Evolutionary conservation across 805 yeast genomes (phyloP), one percentile per base, ranked within the genome.

Genomic region (Saturnispora sanitii): DNA sequence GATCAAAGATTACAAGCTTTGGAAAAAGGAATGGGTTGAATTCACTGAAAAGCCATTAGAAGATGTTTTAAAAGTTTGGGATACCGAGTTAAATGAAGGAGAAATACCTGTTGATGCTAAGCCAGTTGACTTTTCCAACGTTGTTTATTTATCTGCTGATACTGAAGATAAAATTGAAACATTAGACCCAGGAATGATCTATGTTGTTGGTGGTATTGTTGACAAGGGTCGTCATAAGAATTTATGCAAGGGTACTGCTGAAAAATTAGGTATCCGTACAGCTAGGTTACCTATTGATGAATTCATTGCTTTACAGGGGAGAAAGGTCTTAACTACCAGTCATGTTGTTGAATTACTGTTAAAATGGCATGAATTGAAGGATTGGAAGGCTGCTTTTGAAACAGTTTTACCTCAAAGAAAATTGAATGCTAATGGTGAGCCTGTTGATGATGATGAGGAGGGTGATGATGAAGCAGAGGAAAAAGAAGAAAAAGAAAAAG

Each of bases 121-220:
- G 6, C 9, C 26, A 23, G 26, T 23, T 11, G 30, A 27, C 47
- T 44, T 62, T 34, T 50, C 63, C 2, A 70, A 71, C 28, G 66
- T 64, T 31, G 70, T 85, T 0, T 90, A 92, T 53, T 62, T 90
- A 28, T 79, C 94, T 1, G 94, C 96, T 0, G 98, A 90, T 52
- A 80, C 96, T 0, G 82, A 79, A 7, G 82, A 80, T 6, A 74
- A 67, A 18, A 52, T 92, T 27, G 75, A 71, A 9, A 73, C 66
- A 20, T 64, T 90, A 40, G 77, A 79, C 45, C 74, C 77, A 4
- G 83, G 80, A 3, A 66, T 70, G 56, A 83, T 94, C 0, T 90
- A 90, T 51, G 75, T 90, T 33, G 77, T 90, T 37, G 98, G 98
- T 8, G 98, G 97, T 1, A 90, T 90, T 42, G 97, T 90, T 3